Percentiles rank a stretch among this genome's conserved stretches.
Evolutionary conservation across 208 protist species (phyloP).

Genomic region (Porcisia hertigi): DNA sequence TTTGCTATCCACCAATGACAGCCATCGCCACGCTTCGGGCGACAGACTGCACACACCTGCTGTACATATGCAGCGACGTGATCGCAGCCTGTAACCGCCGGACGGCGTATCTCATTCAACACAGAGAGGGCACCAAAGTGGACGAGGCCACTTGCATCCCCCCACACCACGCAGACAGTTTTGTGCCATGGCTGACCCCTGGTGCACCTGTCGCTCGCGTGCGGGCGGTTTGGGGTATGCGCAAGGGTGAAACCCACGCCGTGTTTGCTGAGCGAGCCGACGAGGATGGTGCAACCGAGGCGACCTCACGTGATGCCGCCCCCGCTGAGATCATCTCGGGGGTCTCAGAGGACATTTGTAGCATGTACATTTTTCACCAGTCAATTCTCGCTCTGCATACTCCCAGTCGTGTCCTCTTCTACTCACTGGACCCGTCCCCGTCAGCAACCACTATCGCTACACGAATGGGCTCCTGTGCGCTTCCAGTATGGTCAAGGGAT

Average conservation of each 20-base stretch:
- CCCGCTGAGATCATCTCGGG: constrained; percentile 10
- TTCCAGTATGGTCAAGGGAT: constrained; percentile 12
- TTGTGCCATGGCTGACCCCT: constrained; percentile 50
- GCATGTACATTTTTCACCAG: constrained; percentile 42
- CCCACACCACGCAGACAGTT: constrained; percentile 30
- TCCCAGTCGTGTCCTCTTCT: constrained; percentile 29
- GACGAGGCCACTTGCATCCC: constrained; percentile 27
- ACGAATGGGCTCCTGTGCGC: constrained; percentile 15
- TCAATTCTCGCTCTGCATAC: constrained; percentile 44
- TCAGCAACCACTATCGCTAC: constrained; percentile 7
- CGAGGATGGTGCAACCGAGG: neutral
- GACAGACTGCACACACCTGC: constrained; percentile 46
- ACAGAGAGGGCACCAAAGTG: constrained; percentile 5
- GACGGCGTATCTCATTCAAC: constrained; percentile 37
- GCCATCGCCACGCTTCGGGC: constrained; percentile 46
- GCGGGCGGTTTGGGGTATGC: constrained; percentile 20
- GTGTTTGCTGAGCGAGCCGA: constrained; percentile 20
- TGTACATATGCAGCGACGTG: constrained; percentile 29
- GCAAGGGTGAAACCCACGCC: constrained; percentile 11
- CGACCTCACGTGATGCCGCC: neutral
- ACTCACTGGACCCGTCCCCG: constrained; percentile 37
- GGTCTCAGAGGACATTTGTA: constrained; percentile 20
- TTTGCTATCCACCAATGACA: constrained; percentile 19
- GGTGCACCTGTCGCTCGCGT: constrained; percentile 13
- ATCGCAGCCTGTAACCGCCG: constrained; percentile 47